These are phyloP conservation scores for Wallacemonas sp. DNA, from an alignment of 208 protist genomes.

Conservation along the genomic window DNA sequence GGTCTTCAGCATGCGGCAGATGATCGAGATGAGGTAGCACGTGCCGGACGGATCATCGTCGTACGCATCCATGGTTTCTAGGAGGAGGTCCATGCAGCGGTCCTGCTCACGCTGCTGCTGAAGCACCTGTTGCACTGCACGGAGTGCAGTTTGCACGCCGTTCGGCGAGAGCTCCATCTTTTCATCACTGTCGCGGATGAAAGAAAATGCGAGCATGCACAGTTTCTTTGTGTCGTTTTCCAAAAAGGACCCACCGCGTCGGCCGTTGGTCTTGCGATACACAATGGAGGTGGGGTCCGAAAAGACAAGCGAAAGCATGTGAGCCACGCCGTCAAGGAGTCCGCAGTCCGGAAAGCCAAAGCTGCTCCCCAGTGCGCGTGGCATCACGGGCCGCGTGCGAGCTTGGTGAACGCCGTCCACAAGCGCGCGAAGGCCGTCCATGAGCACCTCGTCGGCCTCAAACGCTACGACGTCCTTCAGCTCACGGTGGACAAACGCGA, in stretches of 20 bases:
- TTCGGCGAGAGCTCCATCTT: constrained; percentile 78
- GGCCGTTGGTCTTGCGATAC: constrained; percentile 38
- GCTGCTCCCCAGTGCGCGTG: constrained; percentile 76
- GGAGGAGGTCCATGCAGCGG: constrained; percentile 55
- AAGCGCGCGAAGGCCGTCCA: constrained; percentile 51
- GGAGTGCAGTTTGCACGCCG: constrained; percentile 76
- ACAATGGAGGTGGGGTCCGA: constrained; percentile 69
- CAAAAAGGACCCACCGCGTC: constrained; percentile 31
- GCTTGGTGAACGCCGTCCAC: constrained; percentile 37
- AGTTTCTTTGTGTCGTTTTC: constrained; percentile 58
- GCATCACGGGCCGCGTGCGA: constrained; percentile 36
- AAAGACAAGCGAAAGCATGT: constrained; percentile 87
- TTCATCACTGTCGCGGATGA: constrained; percentile 76
- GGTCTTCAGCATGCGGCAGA: constrained; percentile 72
- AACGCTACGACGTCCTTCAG: constrained; percentile 83
- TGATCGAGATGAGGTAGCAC: constrained; percentile 55
- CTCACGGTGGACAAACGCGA: constrained; percentile 81
- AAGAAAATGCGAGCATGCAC: constrained; percentile 48
- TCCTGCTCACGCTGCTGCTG: constrained; percentile 64
- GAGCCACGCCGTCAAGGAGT: constrained; percentile 87
- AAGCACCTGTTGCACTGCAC: constrained; percentile 66
- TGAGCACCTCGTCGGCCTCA: constrained; percentile 45
- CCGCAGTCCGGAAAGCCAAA: constrained; percentile 90
- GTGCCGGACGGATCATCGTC: constrained; percentile 30
- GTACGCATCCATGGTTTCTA: constrained; percentile 55